Evolutionary conservation across 1,139 yeast species (phyloP).

Genomic region (Geotrichum klebahnii): DNA sequence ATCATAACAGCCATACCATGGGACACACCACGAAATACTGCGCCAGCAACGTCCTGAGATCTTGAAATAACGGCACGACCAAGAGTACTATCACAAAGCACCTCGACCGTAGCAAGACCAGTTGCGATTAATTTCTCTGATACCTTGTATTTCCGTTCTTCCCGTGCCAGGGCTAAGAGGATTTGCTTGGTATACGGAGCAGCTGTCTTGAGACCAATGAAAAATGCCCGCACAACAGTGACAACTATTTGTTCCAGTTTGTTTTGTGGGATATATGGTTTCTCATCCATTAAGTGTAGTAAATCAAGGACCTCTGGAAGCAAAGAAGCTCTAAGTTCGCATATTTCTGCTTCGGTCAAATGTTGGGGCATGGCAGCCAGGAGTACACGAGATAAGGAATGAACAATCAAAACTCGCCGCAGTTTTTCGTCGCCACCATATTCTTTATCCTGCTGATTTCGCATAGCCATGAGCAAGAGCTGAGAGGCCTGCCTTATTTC

Average conservation of each 20-base stretch:
- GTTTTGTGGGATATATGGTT: slow-evolving; percentile 16
- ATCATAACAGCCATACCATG: slow-evolving; percentile 18
- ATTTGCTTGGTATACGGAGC: slow-evolving; percentile 18
- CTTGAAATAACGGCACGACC: slow-evolving; percentile 4
- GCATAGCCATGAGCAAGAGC: slow-evolving; percentile 15
- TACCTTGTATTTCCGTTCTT: slow-evolving; percentile 17
- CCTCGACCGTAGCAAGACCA: slow-evolving; percentile 9
- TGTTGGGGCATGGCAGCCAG: slow-evolving; percentile 10
- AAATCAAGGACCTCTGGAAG: slow-evolving; percentile 11
- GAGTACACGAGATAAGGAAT: slow-evolving; percentile 14
- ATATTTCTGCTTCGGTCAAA: slow-evolving; percentile 14
- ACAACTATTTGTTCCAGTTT: slow-evolving; percentile 16
- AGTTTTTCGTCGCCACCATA: slow-evolving; percentile 12
- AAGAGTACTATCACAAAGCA: slow-evolving; percentile 5
- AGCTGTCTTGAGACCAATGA: slow-evolving; percentile 18
- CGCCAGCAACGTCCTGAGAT: slow-evolving; percentile 10
- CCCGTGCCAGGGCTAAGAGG: slow-evolving; percentile 10
- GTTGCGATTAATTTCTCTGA: slow-evolving; percentile 12
- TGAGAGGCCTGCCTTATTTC: slow-evolving; percentile 17
- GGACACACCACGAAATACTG: slow-evolving; percentile 17
- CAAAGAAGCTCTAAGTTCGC: slow-evolving; percentile 12
- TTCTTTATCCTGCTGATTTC: slow-evolving; percentile 6
- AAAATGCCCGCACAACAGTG: slow-evolving; percentile 15
- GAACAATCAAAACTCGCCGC: slow-evolving; percentile 10
- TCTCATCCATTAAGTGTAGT: not conserved